Evolutionary conservation across 148 eudicot species (phyloP).

Genomic region (Vaccinium macrocarpon): DNA sequence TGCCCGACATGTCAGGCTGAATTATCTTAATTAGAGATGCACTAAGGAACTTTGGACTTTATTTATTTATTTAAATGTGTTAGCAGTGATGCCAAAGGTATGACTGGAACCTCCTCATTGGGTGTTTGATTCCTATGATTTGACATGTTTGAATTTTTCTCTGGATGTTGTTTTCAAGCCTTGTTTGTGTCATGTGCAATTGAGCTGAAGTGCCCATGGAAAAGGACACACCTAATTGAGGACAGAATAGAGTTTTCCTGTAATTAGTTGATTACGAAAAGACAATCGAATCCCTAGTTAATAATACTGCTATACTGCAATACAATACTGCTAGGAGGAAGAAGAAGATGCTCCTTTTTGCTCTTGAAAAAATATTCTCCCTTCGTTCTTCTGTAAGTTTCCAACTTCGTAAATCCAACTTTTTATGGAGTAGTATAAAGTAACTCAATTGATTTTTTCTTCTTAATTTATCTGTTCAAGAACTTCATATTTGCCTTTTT

Average conservation of each 20-base stretch:
- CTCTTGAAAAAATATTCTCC: no score
- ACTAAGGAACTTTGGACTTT: not conserved
- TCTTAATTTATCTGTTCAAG: no score
- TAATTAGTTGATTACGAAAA: not conserved
- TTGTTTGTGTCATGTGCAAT: not conserved
- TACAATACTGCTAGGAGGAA: not conserved
- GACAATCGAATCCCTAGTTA: not conserved
- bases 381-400: no score
- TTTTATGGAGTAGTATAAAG: no score
- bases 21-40: not conserved
- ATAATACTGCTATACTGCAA: not conserved
- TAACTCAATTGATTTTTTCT: no score
- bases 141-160: conserved; percentile 2
- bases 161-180: not conserved
- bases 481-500: no score
- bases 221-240: not conserved
- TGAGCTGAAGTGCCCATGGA: no score
- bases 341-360: no score
- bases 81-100: not conserved
- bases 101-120: not conserved
- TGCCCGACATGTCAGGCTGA: no score
- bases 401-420: no score
- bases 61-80: not conserved
- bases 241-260: not conserved
- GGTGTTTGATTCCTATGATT: not conserved